These are phyloP conservation scores for Pyracantha coccinea DNA, from an alignment of 331 rosid genomes.

Conservation along the genomic window DNA sequence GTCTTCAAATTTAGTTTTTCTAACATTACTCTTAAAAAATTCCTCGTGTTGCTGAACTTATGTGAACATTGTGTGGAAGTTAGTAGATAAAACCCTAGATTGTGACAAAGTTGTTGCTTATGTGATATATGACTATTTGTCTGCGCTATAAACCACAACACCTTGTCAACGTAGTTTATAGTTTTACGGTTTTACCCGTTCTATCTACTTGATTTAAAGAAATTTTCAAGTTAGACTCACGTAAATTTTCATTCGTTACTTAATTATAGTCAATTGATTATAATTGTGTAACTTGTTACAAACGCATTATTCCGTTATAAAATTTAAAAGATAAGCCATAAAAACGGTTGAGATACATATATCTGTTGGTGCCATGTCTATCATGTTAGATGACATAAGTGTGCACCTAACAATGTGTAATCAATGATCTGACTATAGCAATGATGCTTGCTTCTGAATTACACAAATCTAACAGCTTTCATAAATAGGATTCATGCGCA, in stretches of 20 bases:
- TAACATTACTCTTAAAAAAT: too few species aligned
- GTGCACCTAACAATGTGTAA: not conserved
- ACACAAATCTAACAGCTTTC: not conserved
- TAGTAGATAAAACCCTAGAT: not conserved
- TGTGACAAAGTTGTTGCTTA: not conserved
- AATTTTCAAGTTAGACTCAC: too few species aligned
- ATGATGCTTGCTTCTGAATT: slow-evolving; percentile 1
- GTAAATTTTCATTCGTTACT: too few species aligned
- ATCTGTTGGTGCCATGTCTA: not conserved
- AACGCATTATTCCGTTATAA: too few species aligned
- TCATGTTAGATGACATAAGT: not conserved
- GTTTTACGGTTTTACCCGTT: too few species aligned
- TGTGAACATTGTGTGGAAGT: not conserved
- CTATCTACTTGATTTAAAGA: too few species aligned
- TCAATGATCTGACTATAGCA: not conserved
- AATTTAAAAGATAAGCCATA: not conserved
- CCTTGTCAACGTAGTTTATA: too few species aligned
- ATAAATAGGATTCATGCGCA: not conserved
- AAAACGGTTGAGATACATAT: not conserved
- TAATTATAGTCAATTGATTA: too few species aligned
- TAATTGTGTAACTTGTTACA: too few species aligned
- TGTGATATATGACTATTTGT: not conserved
- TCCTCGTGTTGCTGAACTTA: not conserved
- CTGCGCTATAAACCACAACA: too few species aligned
- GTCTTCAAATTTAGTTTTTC: too few species aligned